A percentile compares a stretch with the other conserved stretches of the same genome.
phyloP scores from a whole-genome alignment of 1,139 yeast species.

The Casaregolazyma suthepensis region DNA sequence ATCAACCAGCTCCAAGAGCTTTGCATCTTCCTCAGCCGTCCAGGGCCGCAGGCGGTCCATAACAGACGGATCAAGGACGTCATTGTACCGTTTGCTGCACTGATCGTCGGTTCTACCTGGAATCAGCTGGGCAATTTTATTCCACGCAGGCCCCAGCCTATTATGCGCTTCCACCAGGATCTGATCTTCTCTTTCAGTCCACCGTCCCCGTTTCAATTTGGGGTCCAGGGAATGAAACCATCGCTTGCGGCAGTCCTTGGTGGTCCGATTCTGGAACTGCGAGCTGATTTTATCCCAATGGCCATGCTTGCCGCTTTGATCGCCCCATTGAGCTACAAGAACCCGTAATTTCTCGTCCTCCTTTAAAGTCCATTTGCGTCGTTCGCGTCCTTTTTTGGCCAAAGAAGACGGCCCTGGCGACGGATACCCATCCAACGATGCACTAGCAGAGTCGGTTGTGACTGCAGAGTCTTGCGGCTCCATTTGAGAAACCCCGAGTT shows the following conservation, averaged over 20 bases:
- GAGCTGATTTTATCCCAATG: conserved; percentile 70
- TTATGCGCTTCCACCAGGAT: conserved; percentile 56
- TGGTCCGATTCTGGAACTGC: conserved; percentile 71
- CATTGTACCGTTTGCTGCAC: conserved; percentile 86
- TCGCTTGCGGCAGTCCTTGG: conserved; percentile 86
- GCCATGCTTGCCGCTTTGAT: conserved; percentile 69
- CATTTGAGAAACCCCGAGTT: background rate
- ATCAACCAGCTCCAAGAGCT: conserved; percentile 59
- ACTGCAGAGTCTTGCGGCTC: background rate
- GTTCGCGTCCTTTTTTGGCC: conserved; percentile 1
- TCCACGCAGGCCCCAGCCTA: conserved; percentile 78
- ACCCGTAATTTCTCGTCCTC: conserved; percentile 71
- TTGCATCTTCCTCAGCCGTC: conserved; percentile 71
- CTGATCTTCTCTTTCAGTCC: conserved; percentile 84
- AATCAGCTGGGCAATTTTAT: conserved; percentile 67
- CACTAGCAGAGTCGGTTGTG: background rate
- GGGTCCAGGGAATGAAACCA: conserved; percentile 88
- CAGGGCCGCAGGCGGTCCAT: conserved; percentile 75
- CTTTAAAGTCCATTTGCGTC: conserved; percentile 69
- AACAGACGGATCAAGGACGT: conserved; percentile 78
- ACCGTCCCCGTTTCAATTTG: conserved; percentile 69
- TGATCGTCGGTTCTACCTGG: conserved; percentile 91
- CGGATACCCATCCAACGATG: background rate
- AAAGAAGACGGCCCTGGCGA: background rate
- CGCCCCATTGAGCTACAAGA: conserved; percentile 73